phyloP scores from a whole-genome alignment of 2,329 filamentous ascomycete species.

The Aschersonia sp. region DNA sequence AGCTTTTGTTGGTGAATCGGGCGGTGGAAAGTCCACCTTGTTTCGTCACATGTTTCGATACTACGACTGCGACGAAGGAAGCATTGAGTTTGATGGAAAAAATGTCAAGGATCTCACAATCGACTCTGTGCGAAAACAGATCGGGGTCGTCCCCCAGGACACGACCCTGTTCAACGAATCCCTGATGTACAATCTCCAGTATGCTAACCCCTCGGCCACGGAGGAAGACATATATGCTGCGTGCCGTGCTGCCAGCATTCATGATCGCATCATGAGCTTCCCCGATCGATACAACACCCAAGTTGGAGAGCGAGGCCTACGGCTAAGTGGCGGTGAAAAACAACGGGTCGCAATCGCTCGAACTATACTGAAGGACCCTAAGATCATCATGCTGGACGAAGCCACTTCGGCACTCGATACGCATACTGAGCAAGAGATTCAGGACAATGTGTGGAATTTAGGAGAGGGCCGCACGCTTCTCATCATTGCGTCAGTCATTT shows the following conservation, averaged over 20 bases:
- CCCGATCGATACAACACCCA: conserved; percentile 81
- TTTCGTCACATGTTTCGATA: conserved; percentile 95
- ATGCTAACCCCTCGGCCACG: conserved; percentile 68
- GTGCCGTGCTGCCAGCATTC: conserved; percentile 76
- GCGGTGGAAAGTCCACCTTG: conserved; percentile 91
- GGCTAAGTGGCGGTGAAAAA: conserved; percentile 82
- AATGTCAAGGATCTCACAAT: conserved; percentile 81
- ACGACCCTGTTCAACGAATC: conserved; percentile 91
- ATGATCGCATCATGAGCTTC: conserved; percentile 81
- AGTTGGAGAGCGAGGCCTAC: conserved; percentile 77
- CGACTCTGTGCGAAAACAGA: conserved; percentile 78
- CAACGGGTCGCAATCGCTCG: conserved; percentile 87
- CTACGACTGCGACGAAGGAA: conserved; percentile 72
- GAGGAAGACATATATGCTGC: conserved; percentile 72
- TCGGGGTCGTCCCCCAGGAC: conserved; percentile 94
- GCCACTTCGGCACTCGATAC: conserved; percentile 85
- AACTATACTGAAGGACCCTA: conserved; percentile 81
- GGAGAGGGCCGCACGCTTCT: conserved; percentile 80
- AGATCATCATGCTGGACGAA: conserved; percentile 86
- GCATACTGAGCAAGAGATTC: conserved; percentile 86
- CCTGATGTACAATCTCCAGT: conserved; percentile 87
- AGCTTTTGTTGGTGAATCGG: conserved; percentile 90
- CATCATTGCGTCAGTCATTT: conserved; percentile 65
- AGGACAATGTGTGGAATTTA: conserved; percentile 68
- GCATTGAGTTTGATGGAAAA: conserved; percentile 70